phyloP scores from a whole-genome alignment of 306 rosid species.

The Gastrolobium villosum region DNA sequence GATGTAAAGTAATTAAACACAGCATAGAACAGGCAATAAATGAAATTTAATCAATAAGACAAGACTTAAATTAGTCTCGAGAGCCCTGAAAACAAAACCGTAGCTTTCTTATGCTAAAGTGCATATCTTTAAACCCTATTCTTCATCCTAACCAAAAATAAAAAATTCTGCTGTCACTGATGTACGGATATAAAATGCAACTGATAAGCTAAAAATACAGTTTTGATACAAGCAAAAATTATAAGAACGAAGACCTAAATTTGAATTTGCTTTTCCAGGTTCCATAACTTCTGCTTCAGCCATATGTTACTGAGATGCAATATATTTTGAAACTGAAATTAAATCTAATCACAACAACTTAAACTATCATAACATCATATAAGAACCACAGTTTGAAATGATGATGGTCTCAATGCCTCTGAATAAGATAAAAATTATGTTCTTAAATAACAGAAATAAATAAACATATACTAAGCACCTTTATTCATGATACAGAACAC shows the following conservation, averaged over 20 bases:
- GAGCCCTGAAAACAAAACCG: conserved; percentile 7
- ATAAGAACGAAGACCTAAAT: conserved; percentile 11
- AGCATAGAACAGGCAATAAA: conserved; percentile 1
- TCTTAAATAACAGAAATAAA: conserved; percentile 46
- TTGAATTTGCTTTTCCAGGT: conserved; percentile 17
- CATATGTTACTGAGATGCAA: conserved; percentile 35
- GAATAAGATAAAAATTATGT: conserved; percentile 41
- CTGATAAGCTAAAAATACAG: not conserved
- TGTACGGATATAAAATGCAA: not conserved
- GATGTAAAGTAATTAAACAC: not conserved
- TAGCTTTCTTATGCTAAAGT: conserved; percentile 9
- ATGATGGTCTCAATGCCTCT: conserved; percentile 46
- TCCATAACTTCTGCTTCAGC: conserved; percentile 21
- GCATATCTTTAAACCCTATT: not conserved
- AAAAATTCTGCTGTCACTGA: not conserved
- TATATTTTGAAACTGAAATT: conserved; percentile 20
- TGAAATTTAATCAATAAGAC: conserved; percentile 1
- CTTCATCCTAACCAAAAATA: conserved; percentile 6
- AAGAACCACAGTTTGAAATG: conserved; percentile 39
- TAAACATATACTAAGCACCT: conserved; percentile 42
- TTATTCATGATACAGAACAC: conserved; percentile 54
- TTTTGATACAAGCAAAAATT: conserved; percentile 15
- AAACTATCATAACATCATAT: conserved; percentile 11
- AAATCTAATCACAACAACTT: conserved; percentile 46
- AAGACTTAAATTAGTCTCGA: not conserved